Percentiles rank a stretch among this genome's conserved stretches.
Conservation (phyloP, 306 rosid species). For the Quercus bicolor region DNA sequence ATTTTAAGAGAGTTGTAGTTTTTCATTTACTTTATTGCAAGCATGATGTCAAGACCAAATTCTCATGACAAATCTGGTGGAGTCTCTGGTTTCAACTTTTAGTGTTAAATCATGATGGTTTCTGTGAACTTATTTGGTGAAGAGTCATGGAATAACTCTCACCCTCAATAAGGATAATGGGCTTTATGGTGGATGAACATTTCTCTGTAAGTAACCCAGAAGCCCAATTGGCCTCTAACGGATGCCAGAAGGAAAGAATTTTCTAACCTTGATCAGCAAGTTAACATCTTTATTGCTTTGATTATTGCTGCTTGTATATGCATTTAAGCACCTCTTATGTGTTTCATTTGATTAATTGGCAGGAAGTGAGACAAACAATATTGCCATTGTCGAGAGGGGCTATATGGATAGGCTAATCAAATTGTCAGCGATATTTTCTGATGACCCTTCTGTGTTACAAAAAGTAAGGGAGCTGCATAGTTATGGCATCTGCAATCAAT, state of each 20-base stretch:
- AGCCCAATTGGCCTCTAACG: background rate
- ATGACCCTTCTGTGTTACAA: conserved; percentile 76
- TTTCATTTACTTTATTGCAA: background rate
- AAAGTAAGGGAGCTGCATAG: conserved; percentile 50
- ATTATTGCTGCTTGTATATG: background rate
- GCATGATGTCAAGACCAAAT: background rate
- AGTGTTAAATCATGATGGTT: too few species aligned
- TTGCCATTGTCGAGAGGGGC: conserved; percentile 48
- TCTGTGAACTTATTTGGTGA: too few species aligned
- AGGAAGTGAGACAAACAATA: too few species aligned
- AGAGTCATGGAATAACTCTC: too few species aligned
- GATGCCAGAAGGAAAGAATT: background rate
- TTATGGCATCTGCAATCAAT: too few species aligned
- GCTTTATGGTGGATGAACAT: too few species aligned
- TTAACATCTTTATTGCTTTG: background rate
- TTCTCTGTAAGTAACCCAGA: too few species aligned
- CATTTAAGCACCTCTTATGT: conserved; percentile 24
- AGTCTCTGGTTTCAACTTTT: background rate
- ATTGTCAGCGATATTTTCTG: conserved; percentile 65
- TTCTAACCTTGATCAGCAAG: background rate
- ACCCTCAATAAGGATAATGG: too few species aligned
- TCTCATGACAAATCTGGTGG: background rate
- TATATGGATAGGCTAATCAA: conserved; percentile 75
- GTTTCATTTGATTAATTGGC: conserved; percentile 36
- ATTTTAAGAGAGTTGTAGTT: background rate